Conservation (phyloP, 805 yeast genomes). For the Monosporozyma siamensis region DNA sequence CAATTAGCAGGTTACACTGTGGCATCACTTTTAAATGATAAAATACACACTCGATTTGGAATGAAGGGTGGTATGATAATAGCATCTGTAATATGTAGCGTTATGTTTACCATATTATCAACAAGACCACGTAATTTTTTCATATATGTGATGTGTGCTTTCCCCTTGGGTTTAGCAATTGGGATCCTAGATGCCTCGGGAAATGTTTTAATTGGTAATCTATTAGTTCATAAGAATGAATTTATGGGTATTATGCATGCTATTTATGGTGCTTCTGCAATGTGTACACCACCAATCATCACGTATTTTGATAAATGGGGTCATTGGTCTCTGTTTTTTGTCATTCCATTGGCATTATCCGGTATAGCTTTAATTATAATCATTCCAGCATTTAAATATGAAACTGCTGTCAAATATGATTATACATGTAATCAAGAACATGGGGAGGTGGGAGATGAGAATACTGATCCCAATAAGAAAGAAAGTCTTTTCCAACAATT, state of each 20-base stretch:
- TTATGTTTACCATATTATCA: constrained; percentile 16
- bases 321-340: constrained; percentile 24
- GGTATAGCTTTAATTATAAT: constrained; percentile 26
- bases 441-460: constrained; percentile 8
- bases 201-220: constrained; percentile 27
- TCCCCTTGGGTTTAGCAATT: constrained; percentile 29
- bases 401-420: constrained; percentile 31
- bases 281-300: constrained; percentile 56
- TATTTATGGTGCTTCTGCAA: constrained; percentile 63
- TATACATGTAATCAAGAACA: constrained; percentile 12
- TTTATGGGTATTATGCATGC: constrained; percentile 60
- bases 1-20: constrained; percentile 26
- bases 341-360: constrained; percentile 31
- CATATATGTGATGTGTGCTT: constrained; percentile 18
- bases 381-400: constrained; percentile 40
- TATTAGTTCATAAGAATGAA: constrained; percentile 41
- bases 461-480: constrained; percentile 5
- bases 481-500: constrained; percentile 11
- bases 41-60: constrained; percentile 20
- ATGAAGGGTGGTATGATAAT: constrained; percentile 24
- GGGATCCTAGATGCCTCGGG: constrained; percentile 29
- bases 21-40: constrained; percentile 27
- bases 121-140: constrained; percentile 19
- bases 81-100: constrained; percentile 13
- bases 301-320: constrained; percentile 32